Evolutionary conservation across 225 moss, liverwort and hornwort genomes (phyloP).

Genomic region (Neckera pumila): DNA sequence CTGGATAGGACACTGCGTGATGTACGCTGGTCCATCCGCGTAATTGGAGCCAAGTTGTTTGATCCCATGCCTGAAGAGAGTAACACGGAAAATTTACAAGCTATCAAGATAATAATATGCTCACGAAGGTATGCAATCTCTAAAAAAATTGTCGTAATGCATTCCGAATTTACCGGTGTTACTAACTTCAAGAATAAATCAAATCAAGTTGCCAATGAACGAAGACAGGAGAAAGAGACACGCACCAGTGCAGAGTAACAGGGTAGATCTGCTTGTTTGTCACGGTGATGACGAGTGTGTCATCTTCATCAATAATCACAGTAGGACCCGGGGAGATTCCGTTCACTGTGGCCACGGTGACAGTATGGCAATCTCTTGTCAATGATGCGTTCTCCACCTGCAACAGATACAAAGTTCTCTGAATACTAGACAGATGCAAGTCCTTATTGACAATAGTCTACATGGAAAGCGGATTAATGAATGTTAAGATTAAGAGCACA

Average conservation of each 20-base stretch:
- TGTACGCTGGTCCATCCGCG: slow-evolving; percentile 36
- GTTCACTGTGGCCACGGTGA: slow-evolving; percentile 22
- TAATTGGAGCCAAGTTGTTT: slow-evolving; percentile 7
- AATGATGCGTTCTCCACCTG: slow-evolving; percentile 3
- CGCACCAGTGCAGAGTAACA: slow-evolving; percentile 25
- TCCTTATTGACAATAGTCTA: too few species aligned
- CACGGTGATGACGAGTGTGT: slow-evolving; percentile 4
- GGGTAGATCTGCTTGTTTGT: slow-evolving; percentile 14
- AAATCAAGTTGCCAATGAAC: not conserved
- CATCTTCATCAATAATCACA: slow-evolving; percentile 7
- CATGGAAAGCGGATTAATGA: not conserved
- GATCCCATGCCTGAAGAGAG: slow-evolving; percentile 31
- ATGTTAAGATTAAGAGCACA: not conserved
- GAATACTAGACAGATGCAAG: not conserved
- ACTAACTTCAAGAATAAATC: not conserved
- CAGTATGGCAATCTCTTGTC: not conserved
- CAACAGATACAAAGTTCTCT: not conserved
- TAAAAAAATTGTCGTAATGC: not conserved
- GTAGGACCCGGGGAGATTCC: slow-evolving; percentile 18
- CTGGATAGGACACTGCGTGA: slow-evolving; percentile 44
- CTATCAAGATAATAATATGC: not conserved
- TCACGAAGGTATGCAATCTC: not conserved
- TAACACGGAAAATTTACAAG: not conserved
- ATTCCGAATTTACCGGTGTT: not conserved
- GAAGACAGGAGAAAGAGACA: too few species aligned